Percentiles rank a stretch among this genome's conserved stretches.
Evolutionary conservation across 2,329 filamentous ascomycete species (phyloP).

Genomic region (Rutstroemia sp.): DNA sequence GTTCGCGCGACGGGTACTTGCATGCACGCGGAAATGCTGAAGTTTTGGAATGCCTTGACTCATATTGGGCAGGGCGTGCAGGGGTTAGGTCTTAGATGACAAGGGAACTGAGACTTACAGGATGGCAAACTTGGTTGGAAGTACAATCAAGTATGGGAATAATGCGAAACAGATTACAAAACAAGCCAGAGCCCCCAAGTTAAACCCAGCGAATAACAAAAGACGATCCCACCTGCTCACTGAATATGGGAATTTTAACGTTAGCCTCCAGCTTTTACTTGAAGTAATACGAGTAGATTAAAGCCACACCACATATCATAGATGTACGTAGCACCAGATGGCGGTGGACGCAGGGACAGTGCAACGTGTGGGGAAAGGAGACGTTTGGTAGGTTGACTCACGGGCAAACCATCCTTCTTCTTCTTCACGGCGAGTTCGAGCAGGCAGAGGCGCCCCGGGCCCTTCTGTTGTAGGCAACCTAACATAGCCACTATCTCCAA

Average conservation of each 20-base stretch:
- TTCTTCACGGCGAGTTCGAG: constrained; percentile 78
- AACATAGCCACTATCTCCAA: constrained; percentile 79
- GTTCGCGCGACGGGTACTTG: constrained; percentile 32
- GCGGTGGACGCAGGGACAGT: constrained; percentile 27
- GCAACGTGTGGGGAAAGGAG: constrained; percentile 16
- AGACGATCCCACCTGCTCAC: constrained; percentile 97
- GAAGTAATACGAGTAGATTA: constrained; percentile 18
- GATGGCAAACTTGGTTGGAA: constrained; percentile 90
- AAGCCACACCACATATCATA: constrained; percentile 14
- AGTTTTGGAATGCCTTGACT: constrained; percentile 17
- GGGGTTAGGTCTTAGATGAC: constrained; percentile 6
- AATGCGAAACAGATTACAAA: constrained; percentile 91
- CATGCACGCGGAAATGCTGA: constrained; percentile 27
- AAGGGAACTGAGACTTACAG: constrained; percentile 61
- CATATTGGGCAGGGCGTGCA: constrained; percentile 12
- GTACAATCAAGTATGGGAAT: constrained; percentile 73
- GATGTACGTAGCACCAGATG: constrained; percentile 22
- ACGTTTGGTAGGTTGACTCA: constrained; percentile 49
- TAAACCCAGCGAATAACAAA: constrained; percentile 85
- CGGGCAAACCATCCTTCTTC: constrained; percentile 92
- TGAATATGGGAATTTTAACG: constrained; percentile 35
- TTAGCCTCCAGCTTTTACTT: constrained; percentile 22
- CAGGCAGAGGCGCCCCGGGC: constrained; percentile 78
- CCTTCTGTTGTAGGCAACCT: constrained; percentile 79
- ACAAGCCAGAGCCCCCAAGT: constrained; percentile 80